Conservation (phyloP, 768 basidiomycete genomes). For the Cubamyces lactineus region DNA sequence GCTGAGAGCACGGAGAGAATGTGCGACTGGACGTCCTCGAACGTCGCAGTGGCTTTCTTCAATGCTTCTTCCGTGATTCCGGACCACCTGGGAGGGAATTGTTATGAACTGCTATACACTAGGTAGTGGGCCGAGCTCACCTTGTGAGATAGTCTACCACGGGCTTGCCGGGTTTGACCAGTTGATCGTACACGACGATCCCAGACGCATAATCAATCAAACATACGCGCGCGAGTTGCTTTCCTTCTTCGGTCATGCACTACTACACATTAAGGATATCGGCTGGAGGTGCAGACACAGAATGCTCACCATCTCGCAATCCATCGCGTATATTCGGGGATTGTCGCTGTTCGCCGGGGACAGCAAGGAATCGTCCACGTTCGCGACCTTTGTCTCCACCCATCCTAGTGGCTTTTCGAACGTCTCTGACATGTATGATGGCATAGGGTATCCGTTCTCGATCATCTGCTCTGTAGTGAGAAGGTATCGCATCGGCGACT, state of each 20-base stretch:
- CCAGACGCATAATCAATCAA: conserved; percentile 78
- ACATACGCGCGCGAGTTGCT: conserved; percentile 84
- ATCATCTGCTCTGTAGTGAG: conserved; percentile 86
- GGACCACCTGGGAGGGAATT: conserved; percentile 66
- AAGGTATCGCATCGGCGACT: conserved; percentile 70
- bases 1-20: conserved; percentile 64
- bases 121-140: conserved; percentile 41
- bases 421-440: conserved; percentile 79
- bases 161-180: conserved; percentile 86
- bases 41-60: conserved; percentile 70
- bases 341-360: conserved; percentile 48
- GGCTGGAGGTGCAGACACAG: not conserved
- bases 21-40: conserved; percentile 75
- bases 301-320: conserved; percentile 93
- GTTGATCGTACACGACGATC: conserved; percentile 80
- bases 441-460: conserved; percentile 91
- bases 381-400: conserved; percentile 64
- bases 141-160: conserved; percentile 92
- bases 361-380: conserved; percentile 1
- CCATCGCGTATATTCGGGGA: conserved; percentile 75
- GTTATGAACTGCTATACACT: not conserved
- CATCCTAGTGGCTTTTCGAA: conserved; percentile 70
- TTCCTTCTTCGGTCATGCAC: conserved; percentile 90
- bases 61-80: conserved; percentile 86
- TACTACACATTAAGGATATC: conserved; percentile 34